A percentile compares a stretch with the other conserved stretches of the same genome.
Conservation (phyloP, 148 eudicot species). For the Amaranthus palmeri region DNA sequence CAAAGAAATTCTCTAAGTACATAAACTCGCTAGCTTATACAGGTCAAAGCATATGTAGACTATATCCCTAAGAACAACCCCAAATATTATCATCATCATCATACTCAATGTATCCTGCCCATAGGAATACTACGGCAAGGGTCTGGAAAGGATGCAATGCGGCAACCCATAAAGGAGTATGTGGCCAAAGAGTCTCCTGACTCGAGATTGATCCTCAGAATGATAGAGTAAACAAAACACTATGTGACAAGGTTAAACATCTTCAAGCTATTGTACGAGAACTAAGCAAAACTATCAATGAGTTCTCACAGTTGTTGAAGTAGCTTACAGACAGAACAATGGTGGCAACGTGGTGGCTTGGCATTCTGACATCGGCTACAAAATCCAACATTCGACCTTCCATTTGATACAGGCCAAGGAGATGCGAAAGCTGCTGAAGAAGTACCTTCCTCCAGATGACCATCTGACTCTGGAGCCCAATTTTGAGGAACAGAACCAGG, state of each 20-base stretch:
- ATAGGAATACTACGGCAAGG: too few relatives aligned
- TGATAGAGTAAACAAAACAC: neutral
- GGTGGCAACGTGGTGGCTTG: slow-evolving; percentile 96
- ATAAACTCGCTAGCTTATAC: too few relatives aligned
- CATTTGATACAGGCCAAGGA: slow-evolving; percentile 42
- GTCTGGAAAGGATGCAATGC: too few relatives aligned
- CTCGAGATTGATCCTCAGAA: too few relatives aligned
- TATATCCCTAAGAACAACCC: too few relatives aligned
- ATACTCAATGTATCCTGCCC: too few relatives aligned
- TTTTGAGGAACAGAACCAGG: slow-evolving; percentile 91
- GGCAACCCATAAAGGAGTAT: too few relatives aligned
- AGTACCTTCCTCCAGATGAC: slow-evolving; percentile 51
- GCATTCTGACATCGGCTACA: slow-evolving; percentile 67
- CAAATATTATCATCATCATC: too few relatives aligned
- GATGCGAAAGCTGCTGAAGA: slow-evolving; percentile 31
- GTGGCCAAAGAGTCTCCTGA: too few relatives aligned
- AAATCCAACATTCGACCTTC: slow-evolving; percentile 38
- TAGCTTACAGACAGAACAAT: slow-evolving; percentile 89
- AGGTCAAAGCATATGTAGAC: too few relatives aligned
- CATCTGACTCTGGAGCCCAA: slow-evolving; percentile 58
- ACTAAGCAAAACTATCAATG: too few relatives aligned
- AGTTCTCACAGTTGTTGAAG: slow-evolving; percentile 6
- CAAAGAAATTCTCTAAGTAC: too few relatives aligned
- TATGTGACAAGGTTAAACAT: neutral
- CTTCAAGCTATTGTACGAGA: neutral